phyloP scores from a whole-genome alignment of 805 yeast genomes.

The Sugiyamaella lignohabitans region DNA sequence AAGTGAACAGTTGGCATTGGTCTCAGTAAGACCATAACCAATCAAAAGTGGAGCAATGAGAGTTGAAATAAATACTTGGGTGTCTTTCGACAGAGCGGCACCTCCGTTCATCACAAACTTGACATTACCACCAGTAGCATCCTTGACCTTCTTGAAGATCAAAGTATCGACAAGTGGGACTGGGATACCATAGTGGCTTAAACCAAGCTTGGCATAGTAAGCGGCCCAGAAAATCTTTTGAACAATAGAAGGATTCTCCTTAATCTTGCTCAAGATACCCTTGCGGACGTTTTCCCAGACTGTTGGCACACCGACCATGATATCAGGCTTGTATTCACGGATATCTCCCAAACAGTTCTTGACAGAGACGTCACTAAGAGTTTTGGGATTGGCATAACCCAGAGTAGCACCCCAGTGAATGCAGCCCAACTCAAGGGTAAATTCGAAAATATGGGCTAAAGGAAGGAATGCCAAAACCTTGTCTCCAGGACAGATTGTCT shows the following conservation, averaged over 20 bases:
- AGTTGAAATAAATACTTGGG: constrained; percentile 73
- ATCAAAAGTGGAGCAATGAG: constrained; percentile 79
- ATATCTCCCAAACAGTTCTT: constrained; percentile 86
- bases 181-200: constrained; percentile 64
- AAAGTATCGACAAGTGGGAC: constrained; percentile 67
- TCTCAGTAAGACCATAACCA: constrained; percentile 96
- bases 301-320: constrained; percentile 98
- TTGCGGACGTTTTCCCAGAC: constrained; percentile 96
- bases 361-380: constrained; percentile 75
- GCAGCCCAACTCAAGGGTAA: constrained; percentile 71
- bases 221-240: constrained; percentile 90
- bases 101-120: constrained; percentile 81
- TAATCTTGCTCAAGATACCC: constrained; percentile 76
- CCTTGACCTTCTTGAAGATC: constrained; percentile 80
- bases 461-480: constrained; percentile 85
- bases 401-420: constrained; percentile 86
- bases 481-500: constrained; percentile 49
- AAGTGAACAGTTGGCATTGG: constrained; percentile 81
- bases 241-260: constrained; percentile 52
- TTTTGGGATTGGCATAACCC: constrained; percentile 91
- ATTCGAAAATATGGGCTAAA: constrained; percentile 91
- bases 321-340: constrained; percentile 77
- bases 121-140: constrained; percentile 90
- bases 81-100: constrained; percentile 73
- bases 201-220: constrained; percentile 60